Base-by-base conservation (phyloP, 345 rosid genomes). In the Syzygium jambos region DNA sequence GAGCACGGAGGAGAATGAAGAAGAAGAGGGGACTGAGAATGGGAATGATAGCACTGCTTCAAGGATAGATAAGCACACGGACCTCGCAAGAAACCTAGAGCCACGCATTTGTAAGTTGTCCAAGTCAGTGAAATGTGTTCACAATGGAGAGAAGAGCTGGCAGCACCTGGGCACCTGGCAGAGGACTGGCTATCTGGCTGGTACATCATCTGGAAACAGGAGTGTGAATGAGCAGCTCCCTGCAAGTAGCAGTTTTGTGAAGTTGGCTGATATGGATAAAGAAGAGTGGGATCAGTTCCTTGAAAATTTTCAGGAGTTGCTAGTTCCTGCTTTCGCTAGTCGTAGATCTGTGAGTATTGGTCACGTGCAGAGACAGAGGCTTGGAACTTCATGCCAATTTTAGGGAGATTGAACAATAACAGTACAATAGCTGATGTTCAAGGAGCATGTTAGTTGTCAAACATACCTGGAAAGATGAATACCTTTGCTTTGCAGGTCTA, bases 341-440 rank as follows among this genome's bases (percentile, higher is more conserved):
- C 92, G 86, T 61, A 91, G 89, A 85, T 87, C 90, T 19, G 89
- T 51, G 16, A 87, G 86, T 57, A 80, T 86, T 5, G 91, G 92
- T 52, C 95, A 90, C 87, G 92, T 88, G 90, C 93, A 88, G 86
- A 93, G 93, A 89, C 95, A 91, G 87, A 93, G 97, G 91, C 93
- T 94, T 27, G 95, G 96, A 87, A 91, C 96, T 55, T 95, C 95
- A 6, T 94, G 97, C 94, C 92, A 87, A 80, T 95, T 94, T 86
- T 95, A 52, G 61, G 41, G 65, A 43, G 4, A 19, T 73, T 21
- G 49, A 73, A 10, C 27, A 38, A 38, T 73, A 38, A 38, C 82
- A 2, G 82, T 73, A 19, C 0, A 1, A 38, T 38, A 19, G 49
- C 49, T 38, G 12, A 73, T 38, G 2, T 73, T 73, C 27, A 19